Evolutionary conservation across 768 basidiomycete species (phyloP), one percentile per base, ranked within the genome.

Genomic region (Rhizopogon salebrosus): DNA sequence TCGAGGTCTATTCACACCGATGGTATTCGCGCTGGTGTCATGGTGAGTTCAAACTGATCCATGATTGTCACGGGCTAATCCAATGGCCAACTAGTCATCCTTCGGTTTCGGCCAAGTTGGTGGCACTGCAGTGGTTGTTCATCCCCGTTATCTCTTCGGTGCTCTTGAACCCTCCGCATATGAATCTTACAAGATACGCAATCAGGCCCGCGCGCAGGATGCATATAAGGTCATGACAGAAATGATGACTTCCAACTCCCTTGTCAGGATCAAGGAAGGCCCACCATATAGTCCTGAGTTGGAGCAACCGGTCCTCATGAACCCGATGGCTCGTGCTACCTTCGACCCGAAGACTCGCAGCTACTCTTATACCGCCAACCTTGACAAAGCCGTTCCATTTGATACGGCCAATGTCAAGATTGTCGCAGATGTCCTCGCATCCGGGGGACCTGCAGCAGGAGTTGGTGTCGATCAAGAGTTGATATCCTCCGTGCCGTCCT

Each of bases 91-190:
- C 23, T 58, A 92, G 85, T 94, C 92, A 1, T 94, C 92, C 13
- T 95, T 95, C 71, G 95, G 97, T 57, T 98, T 98, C 75, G 95
- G 97, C 62, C 97, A 98, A 80, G 95, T 98, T 56, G 97, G 97
- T 49, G 97, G 97, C 51, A 89, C 84, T 52, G 89, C 86, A 40
- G 79, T 95, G 58, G 76, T 98, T 62, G 65, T 98, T 46, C 87
- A 98, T 67, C 95, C 97, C 56, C 88, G 92, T 59, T 92, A 91
- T 73, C 79, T 97, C 57, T 84, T 95, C 57, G 95, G 87, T 37
- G 78, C 88, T 9, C 73, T 98, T 35, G 84, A 93, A 55, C 83
- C 91, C 1, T 75, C 81, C n/a, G 69, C 76, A 55, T 95, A 94
- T 61, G 80, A 84, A 48, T 72, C 75, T n/a, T 98, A 99, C 77